Conservation (phyloP, 441 rosid species). For the Rhodomyrtus psidioides region DNA sequence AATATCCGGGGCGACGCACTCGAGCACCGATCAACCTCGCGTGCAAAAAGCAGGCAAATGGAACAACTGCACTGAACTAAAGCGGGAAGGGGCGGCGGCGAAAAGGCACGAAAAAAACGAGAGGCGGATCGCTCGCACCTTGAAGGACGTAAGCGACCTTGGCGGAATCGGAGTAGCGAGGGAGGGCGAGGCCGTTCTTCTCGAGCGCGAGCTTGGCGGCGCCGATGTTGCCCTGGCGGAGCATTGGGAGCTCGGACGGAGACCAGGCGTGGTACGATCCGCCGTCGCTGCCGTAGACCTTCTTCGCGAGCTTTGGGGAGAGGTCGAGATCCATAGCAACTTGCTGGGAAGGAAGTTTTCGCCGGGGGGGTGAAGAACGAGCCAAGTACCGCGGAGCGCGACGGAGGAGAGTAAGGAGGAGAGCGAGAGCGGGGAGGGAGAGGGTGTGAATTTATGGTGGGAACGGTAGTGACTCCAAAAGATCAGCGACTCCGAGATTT, state of each 20-base stretch:
- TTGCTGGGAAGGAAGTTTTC: not conserved
- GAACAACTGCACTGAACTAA: too few species aligned
- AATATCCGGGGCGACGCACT: not conserved
- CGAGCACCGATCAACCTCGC: not conserved
- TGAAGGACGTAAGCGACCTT: constrained; percentile 88
- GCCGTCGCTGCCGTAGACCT: constrained; percentile 52
- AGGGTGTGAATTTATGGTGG: not conserved
- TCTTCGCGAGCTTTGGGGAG: constrained; percentile 59
- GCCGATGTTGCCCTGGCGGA: constrained; percentile 67
- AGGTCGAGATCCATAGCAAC: constrained; percentile 64
- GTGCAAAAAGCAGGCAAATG: too few species aligned
- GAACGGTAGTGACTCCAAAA: not conserved
- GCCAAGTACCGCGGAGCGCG: not conserved
- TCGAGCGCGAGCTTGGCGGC: constrained; percentile 70
- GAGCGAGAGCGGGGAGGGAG: not conserved
- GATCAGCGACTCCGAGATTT: too few species aligned
- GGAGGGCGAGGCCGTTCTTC: constrained; percentile 76
- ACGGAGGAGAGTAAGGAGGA: not conserved
- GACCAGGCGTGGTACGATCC: constrained; percentile 79
- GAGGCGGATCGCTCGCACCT: constrained; percentile 24
- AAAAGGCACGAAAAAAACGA: not conserved
- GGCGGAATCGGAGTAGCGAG: constrained; percentile 73
- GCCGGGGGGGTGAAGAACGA: too few species aligned
- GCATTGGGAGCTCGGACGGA: constrained; percentile 71
- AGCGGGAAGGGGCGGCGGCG: not conserved